phyloP scores from a whole-genome alignment of 2,329 filamentous ascomycete genomes.

The Paradendryphiella salina region DNA sequence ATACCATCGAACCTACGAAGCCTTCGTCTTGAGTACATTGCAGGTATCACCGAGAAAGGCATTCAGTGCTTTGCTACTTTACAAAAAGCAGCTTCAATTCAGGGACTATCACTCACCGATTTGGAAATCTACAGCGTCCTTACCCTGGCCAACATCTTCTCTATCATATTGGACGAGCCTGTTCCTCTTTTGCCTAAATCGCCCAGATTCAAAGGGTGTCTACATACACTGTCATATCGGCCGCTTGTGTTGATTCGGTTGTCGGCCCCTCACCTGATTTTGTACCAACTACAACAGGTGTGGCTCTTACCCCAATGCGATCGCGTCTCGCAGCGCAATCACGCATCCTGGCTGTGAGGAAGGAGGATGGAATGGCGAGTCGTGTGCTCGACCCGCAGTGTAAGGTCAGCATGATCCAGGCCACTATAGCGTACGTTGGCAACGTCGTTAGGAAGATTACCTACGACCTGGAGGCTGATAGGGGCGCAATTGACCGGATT shows the following conservation, averaged over 20 bases:
- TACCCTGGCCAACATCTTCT: constrained; percentile 57
- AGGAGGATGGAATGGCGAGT: constrained; percentile 60
- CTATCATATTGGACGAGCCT: constrained; percentile 1
- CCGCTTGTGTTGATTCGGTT: constrained; percentile 28
- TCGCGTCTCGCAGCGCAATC: constrained; percentile 68
- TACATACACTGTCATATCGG: constrained; percentile 1
- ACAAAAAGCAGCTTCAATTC: constrained; percentile 50
- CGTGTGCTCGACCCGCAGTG: constrained; percentile 58
- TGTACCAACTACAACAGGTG: neutral
- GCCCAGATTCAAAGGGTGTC: neutral
- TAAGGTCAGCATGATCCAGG: constrained; percentile 56
- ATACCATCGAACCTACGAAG: constrained; percentile 55
- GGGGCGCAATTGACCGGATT: constrained; percentile 15
- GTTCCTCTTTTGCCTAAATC: neutral
- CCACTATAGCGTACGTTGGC: constrained; percentile 66
- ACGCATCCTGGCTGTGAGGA: constrained; percentile 63
- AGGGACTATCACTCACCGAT: constrained; percentile 56
- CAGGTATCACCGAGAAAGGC: constrained; percentile 60
- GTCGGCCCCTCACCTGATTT: constrained; percentile 16
- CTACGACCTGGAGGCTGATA: constrained; percentile 64
- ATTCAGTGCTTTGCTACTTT: constrained; percentile 57
- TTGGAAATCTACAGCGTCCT: constrained; percentile 57
- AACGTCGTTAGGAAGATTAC: constrained; percentile 60
- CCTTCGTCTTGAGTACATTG: constrained; percentile 59
- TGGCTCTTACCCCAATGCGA: constrained; percentile 50